phyloP scores from a whole-genome alignment of 2,329 filamentous ascomycete species.

The Cladosporium sp. region DNA sequence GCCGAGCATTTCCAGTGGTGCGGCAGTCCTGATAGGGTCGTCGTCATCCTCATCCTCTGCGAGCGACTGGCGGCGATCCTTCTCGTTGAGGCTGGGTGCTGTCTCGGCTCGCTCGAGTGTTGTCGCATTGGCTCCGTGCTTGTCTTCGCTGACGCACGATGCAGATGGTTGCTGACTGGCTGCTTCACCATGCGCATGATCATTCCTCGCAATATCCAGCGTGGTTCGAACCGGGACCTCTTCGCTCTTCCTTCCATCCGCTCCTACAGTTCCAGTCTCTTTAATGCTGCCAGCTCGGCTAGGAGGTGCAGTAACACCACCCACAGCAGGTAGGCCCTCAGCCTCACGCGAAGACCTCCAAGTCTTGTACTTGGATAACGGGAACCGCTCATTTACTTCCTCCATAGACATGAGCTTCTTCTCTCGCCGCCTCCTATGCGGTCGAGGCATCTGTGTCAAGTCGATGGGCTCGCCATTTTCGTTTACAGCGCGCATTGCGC shows the following conservation, averaged over 20 bases:
- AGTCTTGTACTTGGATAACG: constrained; percentile 91
- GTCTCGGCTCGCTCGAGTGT: constrained; percentile 38
- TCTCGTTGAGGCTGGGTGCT: constrained; percentile 55
- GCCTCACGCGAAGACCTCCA: constrained; percentile 85
- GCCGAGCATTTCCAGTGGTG: constrained; percentile 77
- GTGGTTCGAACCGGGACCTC: constrained; percentile 36
- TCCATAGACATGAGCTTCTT: constrained; percentile 99
- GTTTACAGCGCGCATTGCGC: constrained; percentile 72
- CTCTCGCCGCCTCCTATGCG: constrained; percentile 83
- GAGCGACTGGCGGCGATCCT: constrained; percentile 31
- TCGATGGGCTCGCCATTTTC: constrained; percentile 84
- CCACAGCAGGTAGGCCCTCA: constrained; percentile 79
- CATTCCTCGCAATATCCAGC: constrained; percentile 44
- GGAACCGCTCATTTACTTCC: constrained; percentile 96
- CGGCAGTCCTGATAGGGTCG: constrained; percentile 76
- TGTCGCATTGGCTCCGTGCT: constrained; percentile 33
- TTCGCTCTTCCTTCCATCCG: constrained; percentile 6
- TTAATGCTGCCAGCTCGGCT: constrained; percentile 75
- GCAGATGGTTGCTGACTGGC: constrained; percentile 23
- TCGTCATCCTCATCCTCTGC: constrained; percentile 73
- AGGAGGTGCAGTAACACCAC: constrained; percentile 75
- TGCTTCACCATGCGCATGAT: constrained; percentile 51
- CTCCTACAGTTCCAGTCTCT: constrained; percentile 30
- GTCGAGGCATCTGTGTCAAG: constrained; percentile 78
- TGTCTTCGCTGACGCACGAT: constrained; percentile 24